Base-by-base conservation (phyloP, 116 monocot species). In the Zostera marina region DNA sequence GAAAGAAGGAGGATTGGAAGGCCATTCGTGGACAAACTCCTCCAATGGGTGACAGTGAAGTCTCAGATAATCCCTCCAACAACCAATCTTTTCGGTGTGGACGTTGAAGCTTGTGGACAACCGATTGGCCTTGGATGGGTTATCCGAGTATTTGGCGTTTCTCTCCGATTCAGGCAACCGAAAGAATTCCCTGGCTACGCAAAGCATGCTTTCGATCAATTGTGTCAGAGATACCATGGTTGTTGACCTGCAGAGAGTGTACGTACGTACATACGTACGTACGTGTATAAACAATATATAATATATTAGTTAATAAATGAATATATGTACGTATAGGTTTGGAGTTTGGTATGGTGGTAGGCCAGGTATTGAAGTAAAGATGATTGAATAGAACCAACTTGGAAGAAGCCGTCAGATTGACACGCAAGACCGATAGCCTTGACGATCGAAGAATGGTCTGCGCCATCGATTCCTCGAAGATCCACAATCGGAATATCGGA, bases 21-120 rank as follows among this genome's bases (percentile, higher is more conserved):
- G 80, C 81, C 81, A 85, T 22, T 73, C 77, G 22, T 67, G 62
- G 41, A 77, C 40, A 66, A 71, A 76, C 3, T 79, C 67, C 45
- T 85, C 72, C 9, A 85, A 56, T 14, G 85, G 85, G 64, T 80
- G 59, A 69, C 85, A 85, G 45, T 85, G 74, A 46, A 85, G 67
- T 11, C 85, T 71, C 19, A 85, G 44, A 23, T 54, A 85, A 54
- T 85, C 80, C 39, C 85, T 68, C 85, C 85, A 85, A 41, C 65
- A 69, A 55, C 63, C 16, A 0, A 80, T 58, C 32, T 74, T 77
- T 64, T 85, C 80, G 0, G 68, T 80, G 6, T 19, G 66, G 2
- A 85, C 67, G 46, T 85, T 80, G 85, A 85, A 85, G 64, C 85
- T 85, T 2, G 85, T 85, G 43, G 80, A 85, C 2, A 85, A 70